These are phyloP conservation scores for Vitis hybrid DNA, from an alignment of 177 flowering plant species.

Conservation along the genomic window DNA sequence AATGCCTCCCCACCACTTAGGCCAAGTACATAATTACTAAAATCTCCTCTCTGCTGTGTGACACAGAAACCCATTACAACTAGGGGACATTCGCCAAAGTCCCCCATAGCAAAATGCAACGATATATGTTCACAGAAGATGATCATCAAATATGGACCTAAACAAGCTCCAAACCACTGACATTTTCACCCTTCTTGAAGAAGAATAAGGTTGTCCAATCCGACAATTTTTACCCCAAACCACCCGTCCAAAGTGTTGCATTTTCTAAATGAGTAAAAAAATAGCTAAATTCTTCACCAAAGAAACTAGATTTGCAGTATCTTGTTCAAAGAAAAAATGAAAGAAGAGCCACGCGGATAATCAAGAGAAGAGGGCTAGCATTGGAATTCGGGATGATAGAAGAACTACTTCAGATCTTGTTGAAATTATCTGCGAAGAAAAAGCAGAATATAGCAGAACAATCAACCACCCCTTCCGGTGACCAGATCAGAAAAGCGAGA, in stretches of 20 bases:
- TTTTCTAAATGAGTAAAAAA: neutral
- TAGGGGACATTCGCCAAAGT: no score
- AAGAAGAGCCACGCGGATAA: neutral
- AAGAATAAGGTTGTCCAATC: no score
- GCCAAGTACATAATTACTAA: no score
- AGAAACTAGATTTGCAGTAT: conserved; percentile 3
- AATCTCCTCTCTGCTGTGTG: no score
- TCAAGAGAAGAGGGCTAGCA: neutral
- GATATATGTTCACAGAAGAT: no score
- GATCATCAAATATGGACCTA: no score
- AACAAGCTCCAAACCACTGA: no score
- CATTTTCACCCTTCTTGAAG: no score
- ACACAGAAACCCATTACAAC: no score
- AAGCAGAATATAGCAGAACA: neutral
- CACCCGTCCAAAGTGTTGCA: conserved; percentile 2
- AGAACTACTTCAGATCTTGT: conserved; percentile 6
- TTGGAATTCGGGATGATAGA: neutral
- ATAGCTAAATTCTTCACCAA: neutral
- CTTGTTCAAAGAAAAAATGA: neutral
- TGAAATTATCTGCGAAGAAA: neutral
- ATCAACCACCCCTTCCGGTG: neutral
- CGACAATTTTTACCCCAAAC: neutral
- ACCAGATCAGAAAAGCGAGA: neutral
- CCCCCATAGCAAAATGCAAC: no score
- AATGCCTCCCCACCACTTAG: no score